phyloP scores from a whole-genome alignment of 163 green algal species.

The Coccomyxa subellipsoidea region DNA sequence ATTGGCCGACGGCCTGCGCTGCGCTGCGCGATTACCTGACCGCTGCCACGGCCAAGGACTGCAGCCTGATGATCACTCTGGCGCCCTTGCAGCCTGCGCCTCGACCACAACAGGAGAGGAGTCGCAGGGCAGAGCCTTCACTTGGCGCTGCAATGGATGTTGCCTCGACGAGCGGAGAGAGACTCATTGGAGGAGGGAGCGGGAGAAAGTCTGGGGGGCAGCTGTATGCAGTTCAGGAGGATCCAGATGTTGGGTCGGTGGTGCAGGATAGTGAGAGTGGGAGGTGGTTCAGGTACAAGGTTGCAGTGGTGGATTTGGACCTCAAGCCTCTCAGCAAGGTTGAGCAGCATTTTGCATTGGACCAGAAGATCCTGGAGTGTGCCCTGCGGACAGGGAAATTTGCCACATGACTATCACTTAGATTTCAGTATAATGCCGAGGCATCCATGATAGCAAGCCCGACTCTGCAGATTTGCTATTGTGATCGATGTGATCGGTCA shows the following conservation, averaged over 20 bases:
- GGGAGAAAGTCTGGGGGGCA: neutral
- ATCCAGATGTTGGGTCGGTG: neutral
- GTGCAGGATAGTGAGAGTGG: neutral
- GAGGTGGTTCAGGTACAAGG: slow-evolving; percentile 11
- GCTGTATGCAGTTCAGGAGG: neutral
- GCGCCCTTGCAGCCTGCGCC: neutral
- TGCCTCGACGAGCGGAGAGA: too few relatives aligned
- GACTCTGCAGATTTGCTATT: too few relatives aligned
- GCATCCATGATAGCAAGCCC: too few relatives aligned
- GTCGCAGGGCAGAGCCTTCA: too few relatives aligned
- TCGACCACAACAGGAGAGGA: too few relatives aligned
- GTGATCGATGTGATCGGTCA: too few relatives aligned
- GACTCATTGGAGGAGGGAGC: too few relatives aligned
- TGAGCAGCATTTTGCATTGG: slow-evolving; percentile 21
- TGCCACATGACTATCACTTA: too few relatives aligned
- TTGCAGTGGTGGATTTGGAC: slow-evolving; percentile 35
- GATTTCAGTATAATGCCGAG: too few relatives aligned
- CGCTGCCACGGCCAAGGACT: slow-evolving; percentile 36
- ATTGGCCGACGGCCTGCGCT: neutral
- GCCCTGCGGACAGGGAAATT: neutral
- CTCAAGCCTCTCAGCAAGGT: slow-evolving; percentile 30
- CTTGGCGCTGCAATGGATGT: too few relatives aligned
- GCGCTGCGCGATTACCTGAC: slow-evolving; percentile 27
- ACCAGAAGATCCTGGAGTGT: slow-evolving; percentile 21
- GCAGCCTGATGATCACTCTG: slow-evolving; percentile 38